phyloP scores from a whole-genome alignment of 225 moss, liverwort and hornwort genomes.

The Rhytidiadelphus loreus region DNA sequence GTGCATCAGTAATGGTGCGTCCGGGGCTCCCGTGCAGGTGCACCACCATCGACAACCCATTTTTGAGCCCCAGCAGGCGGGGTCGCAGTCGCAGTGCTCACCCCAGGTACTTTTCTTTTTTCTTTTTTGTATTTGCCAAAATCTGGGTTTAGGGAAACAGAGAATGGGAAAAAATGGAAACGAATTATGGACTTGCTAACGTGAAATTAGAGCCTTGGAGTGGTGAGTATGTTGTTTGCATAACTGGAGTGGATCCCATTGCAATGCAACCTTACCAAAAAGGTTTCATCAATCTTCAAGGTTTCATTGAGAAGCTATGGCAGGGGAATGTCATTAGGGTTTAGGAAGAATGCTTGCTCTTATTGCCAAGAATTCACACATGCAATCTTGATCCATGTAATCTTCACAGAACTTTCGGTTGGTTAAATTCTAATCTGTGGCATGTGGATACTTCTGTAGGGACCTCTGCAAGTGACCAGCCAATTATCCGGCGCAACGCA shows the following conservation, averaged over 20 bases:
- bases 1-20: constrained; percentile 26
- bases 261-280: neutral
- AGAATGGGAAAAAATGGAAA: neutral
- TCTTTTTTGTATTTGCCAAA: neutral
- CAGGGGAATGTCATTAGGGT: neutral
- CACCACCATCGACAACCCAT: constrained; percentile 18
- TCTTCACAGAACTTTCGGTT: neutral
- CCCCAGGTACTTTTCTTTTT: constrained; percentile 9
- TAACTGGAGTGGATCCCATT: neutral
- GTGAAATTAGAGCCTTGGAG: neutral
- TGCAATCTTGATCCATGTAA: neutral
- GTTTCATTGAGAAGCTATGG: neutral
- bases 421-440: neutral
- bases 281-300: neutral
- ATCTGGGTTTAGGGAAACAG: neutral
- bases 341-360: neutral
- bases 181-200: neutral
- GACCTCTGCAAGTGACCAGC: constrained; percentile 61
- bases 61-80: constrained; percentile 47
- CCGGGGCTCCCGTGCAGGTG: constrained; percentile 1
- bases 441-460: neutral
- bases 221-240: neutral
- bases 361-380: neutral
- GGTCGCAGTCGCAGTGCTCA: constrained; percentile 68
- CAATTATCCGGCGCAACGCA: constrained; percentile 54